These are phyloP conservation scores for Dictyostelium intermedium DNA, from an alignment of 78 protist species.

Conservation along the genomic window DNA sequence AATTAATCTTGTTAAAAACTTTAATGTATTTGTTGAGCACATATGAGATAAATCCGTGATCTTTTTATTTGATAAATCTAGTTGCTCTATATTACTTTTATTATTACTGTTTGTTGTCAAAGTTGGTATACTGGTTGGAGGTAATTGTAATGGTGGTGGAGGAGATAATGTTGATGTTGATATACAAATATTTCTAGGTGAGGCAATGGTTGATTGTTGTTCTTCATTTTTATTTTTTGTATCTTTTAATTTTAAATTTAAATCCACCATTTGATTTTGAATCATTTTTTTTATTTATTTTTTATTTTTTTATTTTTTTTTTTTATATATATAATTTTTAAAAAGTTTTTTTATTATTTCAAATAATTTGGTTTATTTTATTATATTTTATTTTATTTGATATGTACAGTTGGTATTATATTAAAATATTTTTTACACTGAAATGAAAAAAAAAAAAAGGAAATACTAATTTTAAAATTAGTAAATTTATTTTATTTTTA, in stretches of 20 bases:
- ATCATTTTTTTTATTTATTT: background rate
- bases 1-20: background rate
- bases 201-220: background rate
- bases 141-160: background rate
- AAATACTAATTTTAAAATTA: background rate
- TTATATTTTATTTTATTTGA: background rate
- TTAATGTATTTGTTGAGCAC: background rate
- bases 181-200: background rate
- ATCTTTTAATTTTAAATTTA: background rate
- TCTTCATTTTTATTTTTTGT: background rate
- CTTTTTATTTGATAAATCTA: background rate
- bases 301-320: background rate
- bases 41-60: background rate
- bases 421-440: background rate
- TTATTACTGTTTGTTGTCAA: background rate
- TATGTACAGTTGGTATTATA: background rate
- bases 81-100: conserved; percentile 9
- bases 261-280: background rate
- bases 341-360: background rate
- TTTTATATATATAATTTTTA: too few relatives aligned
- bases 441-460: background rate
- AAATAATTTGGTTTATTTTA: too few relatives aligned
- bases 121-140: background rate
- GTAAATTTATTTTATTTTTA: background rate
- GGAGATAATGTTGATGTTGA: background rate